Evolutionary conservation across 441 rosid species (phyloP).

Genomic region (Euphorbia corollata): DNA sequence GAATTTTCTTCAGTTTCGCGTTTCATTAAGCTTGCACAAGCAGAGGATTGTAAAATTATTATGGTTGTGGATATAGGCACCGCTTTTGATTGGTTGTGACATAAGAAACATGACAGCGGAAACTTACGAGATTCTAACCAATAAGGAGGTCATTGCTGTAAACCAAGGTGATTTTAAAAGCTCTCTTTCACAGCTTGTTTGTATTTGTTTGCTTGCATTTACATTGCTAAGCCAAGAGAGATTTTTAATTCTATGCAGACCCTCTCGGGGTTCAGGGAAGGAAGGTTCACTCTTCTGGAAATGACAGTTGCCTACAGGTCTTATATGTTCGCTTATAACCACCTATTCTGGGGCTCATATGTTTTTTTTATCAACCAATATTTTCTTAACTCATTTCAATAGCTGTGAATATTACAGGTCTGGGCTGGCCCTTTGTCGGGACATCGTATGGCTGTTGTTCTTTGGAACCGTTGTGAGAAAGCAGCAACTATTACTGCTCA

Average conservation of each 20-base stretch:
- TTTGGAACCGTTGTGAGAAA: constrained; percentile 80
- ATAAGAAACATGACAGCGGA: constrained; percentile 76
- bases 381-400: not conserved
- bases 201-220: not conserved
- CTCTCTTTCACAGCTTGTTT: not conserved
- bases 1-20: not conserved
- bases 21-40: constrained; percentile 51
- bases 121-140: constrained; percentile 60
- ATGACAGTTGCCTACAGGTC: constrained; percentile 66
- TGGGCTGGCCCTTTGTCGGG: constrained; percentile 89
- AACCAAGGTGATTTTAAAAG: constrained; percentile 67
- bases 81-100: constrained; percentile 87
- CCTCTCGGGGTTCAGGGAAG: constrained; percentile 93
- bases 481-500: constrained; percentile 55
- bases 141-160: constrained; percentile 74
- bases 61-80: too few species aligned
- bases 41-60: too few species aligned
- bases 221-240: constrained; percentile 13
- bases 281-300: constrained; percentile 50
- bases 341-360: too few species aligned
- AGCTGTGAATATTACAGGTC: constrained; percentile 34
- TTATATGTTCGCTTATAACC: not conserved
- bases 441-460: constrained; percentile 59
- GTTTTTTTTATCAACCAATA: too few species aligned
- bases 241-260: constrained; percentile 44